Base-by-base conservation (phyloP, 768 basidiomycete species). In the Lactarius sp. region DNA sequence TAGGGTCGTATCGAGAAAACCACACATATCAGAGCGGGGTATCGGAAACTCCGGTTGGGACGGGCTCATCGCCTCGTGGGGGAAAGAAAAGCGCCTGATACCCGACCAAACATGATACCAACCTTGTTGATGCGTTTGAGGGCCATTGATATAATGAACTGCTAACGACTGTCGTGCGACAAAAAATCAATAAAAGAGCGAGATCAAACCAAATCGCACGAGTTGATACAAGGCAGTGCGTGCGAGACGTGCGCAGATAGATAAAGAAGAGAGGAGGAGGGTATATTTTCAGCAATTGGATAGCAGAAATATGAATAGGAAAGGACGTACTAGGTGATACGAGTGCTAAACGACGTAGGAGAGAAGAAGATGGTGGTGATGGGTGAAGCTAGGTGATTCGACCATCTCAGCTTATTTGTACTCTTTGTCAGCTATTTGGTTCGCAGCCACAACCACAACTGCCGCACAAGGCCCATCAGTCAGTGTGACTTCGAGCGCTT, bases 111-210 rank as follows among this genome's bases (percentile, higher is more conserved):
- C 56, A 62, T 66, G 73, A 62, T 54, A 61, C 76, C 49, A 66
- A 92, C 94, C 90, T 97, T 98, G 89, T 96, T 96, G 81, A 98
- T 98, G 84, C 96, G 96, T 84, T 96, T 97, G 70, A 97, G 84
- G 73, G 96, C 94, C 96, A 98, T 98, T 71, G 70, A 31, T 65
- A 56, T 34, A 31, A 39, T 31, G 53, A 27, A 50, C 53, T 60
- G 51, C 50, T 68, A 42, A 36, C 27, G 42, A 61, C 61, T 58
- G 61, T 52, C 20, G n/a, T 51, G 50, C 18, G 65, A 65, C 56
- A 59, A 50, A 70, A 74, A 76, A 75, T 76, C 69, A 67, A 62
- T 22, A 36, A 60, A 62, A 22, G 41, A 60, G 33, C 27, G 39
- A 64, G 71, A 80, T 80, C 79, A 72, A 69, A 67, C 68, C 66